phyloP scores from a whole-genome alignment of 78 protist genomes.

The Pelomyxa schiedti region DNA sequence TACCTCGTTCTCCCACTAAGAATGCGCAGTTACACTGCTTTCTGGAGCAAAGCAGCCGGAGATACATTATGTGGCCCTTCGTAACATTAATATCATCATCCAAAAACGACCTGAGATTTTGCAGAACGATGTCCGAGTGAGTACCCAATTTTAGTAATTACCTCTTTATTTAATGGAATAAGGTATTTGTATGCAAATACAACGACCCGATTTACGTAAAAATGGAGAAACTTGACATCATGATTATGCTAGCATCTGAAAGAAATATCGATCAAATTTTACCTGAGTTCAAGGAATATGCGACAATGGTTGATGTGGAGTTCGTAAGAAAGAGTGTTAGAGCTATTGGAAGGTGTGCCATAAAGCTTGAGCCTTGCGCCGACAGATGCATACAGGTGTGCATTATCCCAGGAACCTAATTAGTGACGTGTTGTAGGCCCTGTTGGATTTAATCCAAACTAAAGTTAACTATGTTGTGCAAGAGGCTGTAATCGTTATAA shows the following conservation, averaged over 20 bases:
- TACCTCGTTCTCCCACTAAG: constrained; percentile 3
- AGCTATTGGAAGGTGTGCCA: constrained; percentile 94
- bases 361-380: constrained; percentile 75
- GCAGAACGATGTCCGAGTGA: constrained; percentile 61
- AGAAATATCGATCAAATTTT: constrained; percentile 81
- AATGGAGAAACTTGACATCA: constrained; percentile 97
- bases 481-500: constrained; percentile 97
- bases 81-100: constrained; percentile 89
- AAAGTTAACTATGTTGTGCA: constrained; percentile 98
- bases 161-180: too few species aligned
- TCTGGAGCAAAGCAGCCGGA: constrained; percentile 76
- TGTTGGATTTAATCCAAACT: constrained; percentile 87
- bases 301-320: constrained; percentile 94
- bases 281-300: constrained; percentile 90
- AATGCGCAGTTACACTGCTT: constrained; percentile 84
- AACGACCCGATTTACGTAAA: constrained; percentile 99
- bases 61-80: constrained; percentile 95
- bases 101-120: constrained; percentile 84
- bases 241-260: constrained; percentile 85
- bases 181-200: constrained; percentile 95
- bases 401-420: too few species aligned
- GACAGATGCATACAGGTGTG: constrained; percentile 83
- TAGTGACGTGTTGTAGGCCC: too few species aligned
- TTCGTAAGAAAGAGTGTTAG: constrained; percentile 94
- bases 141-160: constrained; percentile 18